A percentile compares a stretch with the other conserved stretches of the same genome.
These are phyloP conservation scores for Cochlearia excelsa DNA, from an alignment of 345 rosid genomes.

Conservation along the genomic window DNA sequence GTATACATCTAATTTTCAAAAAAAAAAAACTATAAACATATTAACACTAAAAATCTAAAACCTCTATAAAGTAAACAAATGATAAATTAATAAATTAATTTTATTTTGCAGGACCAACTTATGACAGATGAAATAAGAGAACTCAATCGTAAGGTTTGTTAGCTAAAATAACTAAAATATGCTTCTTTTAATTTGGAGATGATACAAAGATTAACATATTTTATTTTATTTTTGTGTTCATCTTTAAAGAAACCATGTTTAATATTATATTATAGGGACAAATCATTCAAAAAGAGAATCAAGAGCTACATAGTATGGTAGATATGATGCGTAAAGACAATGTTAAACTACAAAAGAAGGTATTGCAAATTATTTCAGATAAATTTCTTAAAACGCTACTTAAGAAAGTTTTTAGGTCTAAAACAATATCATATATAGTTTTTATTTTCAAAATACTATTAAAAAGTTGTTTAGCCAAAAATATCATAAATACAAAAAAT, in stretches of 20 bases:
- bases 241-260: conserved; percentile 2
- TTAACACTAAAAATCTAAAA: too few relatives aligned
- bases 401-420: too few relatives aligned
- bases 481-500: too few relatives aligned
- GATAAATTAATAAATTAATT: too few relatives aligned
- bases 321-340: conserved; percentile 53
- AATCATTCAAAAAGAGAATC: conserved; percentile 56
- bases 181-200: neutral
- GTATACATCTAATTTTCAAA: neutral
- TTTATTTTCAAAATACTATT: too few relatives aligned
- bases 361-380: neutral
- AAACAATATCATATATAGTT: too few relatives aligned
- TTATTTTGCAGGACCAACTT: conserved; percentile 52
- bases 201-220: neutral
- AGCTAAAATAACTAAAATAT: neutral
- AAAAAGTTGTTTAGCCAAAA: too few relatives aligned
- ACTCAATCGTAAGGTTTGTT: conserved; percentile 56
- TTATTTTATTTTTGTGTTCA: neutral
- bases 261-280: conserved; percentile 48
- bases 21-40: neutral
- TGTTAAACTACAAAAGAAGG: conserved; percentile 44
- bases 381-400: neutral
- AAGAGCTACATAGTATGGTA: conserved; percentile 48
- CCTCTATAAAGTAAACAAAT: too few relatives aligned
- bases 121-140: conserved; percentile 62